phyloP scores from a whole-genome alignment of 257 asterid species.

The Jasminum sambac region DNA sequence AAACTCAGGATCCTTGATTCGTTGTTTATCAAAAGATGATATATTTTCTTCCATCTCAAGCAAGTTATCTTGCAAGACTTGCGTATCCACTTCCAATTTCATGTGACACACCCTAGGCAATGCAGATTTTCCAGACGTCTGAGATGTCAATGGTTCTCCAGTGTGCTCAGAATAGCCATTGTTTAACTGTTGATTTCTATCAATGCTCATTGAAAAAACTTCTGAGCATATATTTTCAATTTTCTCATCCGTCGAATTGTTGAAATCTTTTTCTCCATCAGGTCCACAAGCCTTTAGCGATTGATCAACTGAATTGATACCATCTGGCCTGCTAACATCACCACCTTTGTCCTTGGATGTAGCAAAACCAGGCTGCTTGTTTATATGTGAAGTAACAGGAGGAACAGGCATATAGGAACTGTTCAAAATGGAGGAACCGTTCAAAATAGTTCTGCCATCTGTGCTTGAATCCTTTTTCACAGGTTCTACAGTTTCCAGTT shows the following conservation, averaged over 20 bases:
- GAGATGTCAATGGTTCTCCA: slow-evolving; percentile 39
- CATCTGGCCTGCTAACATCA: slow-evolving; percentile 24
- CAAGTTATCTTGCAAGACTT: slow-evolving; percentile 26
- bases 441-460: slow-evolving; percentile 38
- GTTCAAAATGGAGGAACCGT: slow-evolving; percentile 32
- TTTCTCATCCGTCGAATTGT: slow-evolving; percentile 34
- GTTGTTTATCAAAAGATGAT: slow-evolving; percentile 58
- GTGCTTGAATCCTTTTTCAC: slow-evolving; percentile 31
- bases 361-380: slow-evolving; percentile 36
- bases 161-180: slow-evolving; percentile 40
- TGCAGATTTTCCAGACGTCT: slow-evolving; percentile 35
- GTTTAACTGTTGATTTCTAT: slow-evolving; percentile 40
- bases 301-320: slow-evolving; percentile 31
- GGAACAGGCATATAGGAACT: slow-evolving; percentile 30
- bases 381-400: slow-evolving; percentile 30
- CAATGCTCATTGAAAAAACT: slow-evolving; percentile 51
- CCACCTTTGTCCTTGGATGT: slow-evolving; percentile 34
- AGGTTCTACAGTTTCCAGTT: slow-evolving; percentile 32
- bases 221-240: slow-evolving; percentile 44
- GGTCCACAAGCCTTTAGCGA: slow-evolving; percentile 39
- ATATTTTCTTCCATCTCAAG: slow-evolving; percentile 59
- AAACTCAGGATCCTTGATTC: slow-evolving; percentile 62
- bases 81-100: slow-evolving; percentile 32
- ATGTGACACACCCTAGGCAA: slow-evolving; percentile 33
- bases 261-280: slow-evolving; percentile 35